These are phyloP conservation scores for Citrus trifoliata DNA, from an alignment of 345 rosid species.

Conservation along the genomic window DNA sequence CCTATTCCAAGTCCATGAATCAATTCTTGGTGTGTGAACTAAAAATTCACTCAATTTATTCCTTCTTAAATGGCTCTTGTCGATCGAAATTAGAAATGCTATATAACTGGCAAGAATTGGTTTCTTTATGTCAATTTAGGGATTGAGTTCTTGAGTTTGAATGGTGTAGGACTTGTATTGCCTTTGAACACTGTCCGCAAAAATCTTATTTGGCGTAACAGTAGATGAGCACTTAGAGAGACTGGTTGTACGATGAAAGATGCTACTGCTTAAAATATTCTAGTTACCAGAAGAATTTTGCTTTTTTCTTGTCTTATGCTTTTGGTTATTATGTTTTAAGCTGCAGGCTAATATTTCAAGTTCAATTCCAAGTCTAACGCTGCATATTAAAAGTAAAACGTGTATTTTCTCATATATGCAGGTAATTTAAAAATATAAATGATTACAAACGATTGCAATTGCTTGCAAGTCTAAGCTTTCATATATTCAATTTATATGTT, in stretches of 20 bases:
- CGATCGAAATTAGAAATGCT: background rate
- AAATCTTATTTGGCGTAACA: background rate
- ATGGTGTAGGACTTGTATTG: background rate
- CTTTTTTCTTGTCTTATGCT: background rate
- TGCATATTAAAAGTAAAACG: too few species aligned
- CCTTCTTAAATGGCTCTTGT: constrained; percentile 7
- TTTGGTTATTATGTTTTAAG: too few species aligned
- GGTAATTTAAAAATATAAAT: too few species aligned
- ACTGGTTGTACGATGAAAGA: background rate
- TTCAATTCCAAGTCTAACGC: too few species aligned
- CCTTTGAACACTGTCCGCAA: background rate
- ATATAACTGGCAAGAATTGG: background rate
- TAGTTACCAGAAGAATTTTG: background rate
- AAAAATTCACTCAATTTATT: constrained; percentile 13
- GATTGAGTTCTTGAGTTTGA: background rate
- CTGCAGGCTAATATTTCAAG: too few species aligned
- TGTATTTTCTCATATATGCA: too few species aligned
- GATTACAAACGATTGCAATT: too few species aligned
- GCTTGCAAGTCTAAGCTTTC: too few species aligned
- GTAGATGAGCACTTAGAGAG: background rate
- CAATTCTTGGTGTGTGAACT: background rate
- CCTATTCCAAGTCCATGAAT: background rate
- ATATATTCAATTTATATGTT: too few species aligned
- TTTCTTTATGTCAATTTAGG: background rate
- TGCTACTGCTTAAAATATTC: background rate